Conservation (phyloP, 305 asterid species). For the Fraxinus greggii region DNA sequence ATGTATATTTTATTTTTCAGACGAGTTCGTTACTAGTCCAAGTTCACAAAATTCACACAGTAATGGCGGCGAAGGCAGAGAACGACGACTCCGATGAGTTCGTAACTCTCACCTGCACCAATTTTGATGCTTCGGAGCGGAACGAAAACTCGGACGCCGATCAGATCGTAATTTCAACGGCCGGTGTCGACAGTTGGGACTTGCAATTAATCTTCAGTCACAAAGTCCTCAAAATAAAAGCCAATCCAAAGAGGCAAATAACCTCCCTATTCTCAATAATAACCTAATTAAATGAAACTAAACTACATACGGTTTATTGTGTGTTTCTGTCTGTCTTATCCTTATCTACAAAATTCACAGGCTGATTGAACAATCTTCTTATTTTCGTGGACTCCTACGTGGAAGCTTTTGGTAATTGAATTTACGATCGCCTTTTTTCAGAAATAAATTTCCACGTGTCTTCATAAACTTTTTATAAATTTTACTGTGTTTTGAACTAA, state of each 20-base stretch:
- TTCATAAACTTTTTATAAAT: background rate
- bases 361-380: conserved; percentile 61
- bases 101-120: conserved; percentile 52
- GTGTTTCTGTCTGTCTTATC: background rate
- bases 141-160: conserved; percentile 27
- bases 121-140: conserved; percentile 15
- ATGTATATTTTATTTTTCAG: too few relatives aligned
- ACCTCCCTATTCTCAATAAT: conserved; percentile 8
- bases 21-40: background rate
- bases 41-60: background rate
- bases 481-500: conserved; percentile 4
- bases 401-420: conserved; percentile 65
- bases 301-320: background rate
- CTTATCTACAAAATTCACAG: conserved; percentile 33
- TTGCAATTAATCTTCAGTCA: conserved; percentile 45
- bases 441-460: background rate
- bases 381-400: conserved; percentile 69
- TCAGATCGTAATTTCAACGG: conserved; percentile 52
- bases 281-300: background rate
- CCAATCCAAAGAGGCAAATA: conserved; percentile 50
- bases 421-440: background rate
- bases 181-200: conserved; percentile 56
- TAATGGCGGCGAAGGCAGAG: conserved; percentile 41
- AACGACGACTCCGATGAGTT: conserved; percentile 26
- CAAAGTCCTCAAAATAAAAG: conserved; percentile 45